A percentile compares a stretch with the other conserved stretches of the same genome.
phyloP scores from a whole-genome alignment of 139 green algal genomes.

The Mesotaenium endlicherianum region DNA sequence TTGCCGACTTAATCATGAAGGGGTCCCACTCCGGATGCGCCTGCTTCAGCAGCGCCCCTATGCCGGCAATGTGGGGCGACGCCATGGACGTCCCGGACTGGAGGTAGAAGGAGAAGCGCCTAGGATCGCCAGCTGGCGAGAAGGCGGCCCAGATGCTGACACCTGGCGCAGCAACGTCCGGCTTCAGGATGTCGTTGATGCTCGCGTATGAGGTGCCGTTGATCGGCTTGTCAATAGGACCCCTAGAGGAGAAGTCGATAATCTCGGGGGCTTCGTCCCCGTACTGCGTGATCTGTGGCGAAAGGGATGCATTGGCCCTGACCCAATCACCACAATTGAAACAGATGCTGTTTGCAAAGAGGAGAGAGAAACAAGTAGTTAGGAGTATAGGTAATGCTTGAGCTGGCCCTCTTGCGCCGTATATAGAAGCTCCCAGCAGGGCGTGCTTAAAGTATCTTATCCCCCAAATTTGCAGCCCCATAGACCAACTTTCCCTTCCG shows the following conservation, averaged over 20 bases:
- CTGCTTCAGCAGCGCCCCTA: slow-evolving; percentile 20
- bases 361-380: too few species aligned
- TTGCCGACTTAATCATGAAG: slow-evolving; percentile 24
- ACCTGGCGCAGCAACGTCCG: slow-evolving; percentile 22
- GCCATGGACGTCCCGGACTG: slow-evolving; percentile 45
- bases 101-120: slow-evolving; percentile 13
- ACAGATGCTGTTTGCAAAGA: too few species aligned
- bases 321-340: too few species aligned
- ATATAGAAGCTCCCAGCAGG: too few species aligned
- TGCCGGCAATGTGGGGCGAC: slow-evolving; percentile 24
- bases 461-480: too few species aligned
- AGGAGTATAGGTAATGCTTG: too few species aligned
- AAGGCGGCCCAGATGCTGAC: slow-evolving; percentile 18
- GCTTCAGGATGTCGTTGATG: slow-evolving; percentile 32
- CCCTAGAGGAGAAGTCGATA: slow-evolving; percentile 12
- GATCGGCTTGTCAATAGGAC: background rate
- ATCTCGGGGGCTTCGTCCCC: slow-evolving; percentile 1
- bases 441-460: too few species aligned
- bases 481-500: too few species aligned
- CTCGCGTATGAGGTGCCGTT: background rate
- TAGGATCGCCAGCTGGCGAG: background rate
- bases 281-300: background rate
- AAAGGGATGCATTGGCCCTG: background rate
- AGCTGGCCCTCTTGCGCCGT: too few species aligned
- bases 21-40: slow-evolving; percentile 14